Evolutionary conservation across 169 alveolate genomes (phyloP), one percentile per base, ranked within the genome.

Genomic region (Plasmodium gonderi): DNA sequence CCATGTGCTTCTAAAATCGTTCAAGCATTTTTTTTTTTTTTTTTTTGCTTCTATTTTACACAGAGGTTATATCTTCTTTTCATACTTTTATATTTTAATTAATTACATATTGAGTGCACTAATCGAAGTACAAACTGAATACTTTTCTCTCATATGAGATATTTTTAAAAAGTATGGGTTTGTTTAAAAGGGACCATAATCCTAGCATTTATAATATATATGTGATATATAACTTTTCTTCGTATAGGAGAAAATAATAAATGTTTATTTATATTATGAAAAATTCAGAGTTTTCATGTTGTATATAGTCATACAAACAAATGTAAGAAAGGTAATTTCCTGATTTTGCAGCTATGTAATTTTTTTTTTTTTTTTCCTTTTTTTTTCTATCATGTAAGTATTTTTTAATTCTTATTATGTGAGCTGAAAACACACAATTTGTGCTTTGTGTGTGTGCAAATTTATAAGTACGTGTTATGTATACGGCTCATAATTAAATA

Each of bases 401-500:
- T 49, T 12, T 1, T 49, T 49, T 49, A n/a, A n/a, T 7, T 49
- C 72, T 54, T 54, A 67, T 79, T 79, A 67, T 65, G 33, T 67
- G 64, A 67, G n/a, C 31, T 79, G 33, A 29, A 79, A 65, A 44
- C 64, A 33, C 45, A 82, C 51, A 65, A 82, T 44, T 31, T 60
- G 68, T 14, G 14, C 29, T 36, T 11, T 77, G 23, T 60, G 23
- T 20, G 64, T 38, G 44, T 49, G 29, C 36, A 82, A 2, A 31
- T 65, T 42, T 51, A 81, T 44, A 69, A n/a, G 40, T 31, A 80
- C 44, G 64, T 91, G 44, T 40, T 79, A 45, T 90, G 64, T 51
- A 78, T 68, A 64, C 31, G 47, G 64, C 64, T 65, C 72, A 29
- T 29, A 49, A n/a, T 42, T 47, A 67, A 67, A 6, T 76, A 47